These are phyloP conservation scores for Eucalyptus paniculata DNA, from an alignment of 345 rosid species.

Conservation along the genomic window DNA sequence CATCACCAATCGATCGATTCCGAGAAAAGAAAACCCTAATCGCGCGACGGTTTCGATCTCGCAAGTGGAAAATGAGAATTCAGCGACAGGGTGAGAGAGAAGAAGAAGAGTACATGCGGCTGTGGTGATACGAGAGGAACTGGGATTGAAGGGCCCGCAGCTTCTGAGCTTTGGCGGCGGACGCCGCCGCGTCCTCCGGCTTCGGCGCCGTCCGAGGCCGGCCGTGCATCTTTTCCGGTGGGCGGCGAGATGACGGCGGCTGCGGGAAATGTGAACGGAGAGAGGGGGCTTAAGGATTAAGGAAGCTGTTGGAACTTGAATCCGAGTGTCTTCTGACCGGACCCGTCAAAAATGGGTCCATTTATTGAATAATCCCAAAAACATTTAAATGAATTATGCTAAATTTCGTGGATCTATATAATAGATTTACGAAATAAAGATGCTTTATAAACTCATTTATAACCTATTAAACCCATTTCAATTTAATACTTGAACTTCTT, in stretches of 20 bases:
- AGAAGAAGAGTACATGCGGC: conserved; percentile 33
- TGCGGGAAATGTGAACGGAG: not conserved
- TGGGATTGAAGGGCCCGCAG: conserved; percentile 61
- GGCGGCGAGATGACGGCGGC: not conserved
- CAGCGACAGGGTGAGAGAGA: not conserved
- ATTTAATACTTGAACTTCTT: too few species aligned
- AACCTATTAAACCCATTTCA: too few species aligned
- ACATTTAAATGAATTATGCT: not conserved
- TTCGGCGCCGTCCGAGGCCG: conserved; percentile 54
- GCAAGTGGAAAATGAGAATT: not conserved
- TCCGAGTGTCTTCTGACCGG: not conserved
- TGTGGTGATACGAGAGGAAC: conserved; percentile 50
- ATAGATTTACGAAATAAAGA: not conserved
- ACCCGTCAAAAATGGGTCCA: not conserved
- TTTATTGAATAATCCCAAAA: not conserved
- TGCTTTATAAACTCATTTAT: not conserved
- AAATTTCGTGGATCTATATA: not conserved
- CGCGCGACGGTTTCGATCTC: not conserved
- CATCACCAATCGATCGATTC: not conserved
- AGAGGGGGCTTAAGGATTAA: not conserved
- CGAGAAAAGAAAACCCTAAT: not conserved
- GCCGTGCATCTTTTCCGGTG: conserved; percentile 59
- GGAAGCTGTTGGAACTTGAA: not conserved
- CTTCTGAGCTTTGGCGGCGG: conserved; percentile 61
- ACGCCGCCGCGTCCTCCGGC: conserved; percentile 58